Conservation (phyloP, 2,329 filamentous ascomycete genomes). For the Metarhizium guizhouense region DNA sequence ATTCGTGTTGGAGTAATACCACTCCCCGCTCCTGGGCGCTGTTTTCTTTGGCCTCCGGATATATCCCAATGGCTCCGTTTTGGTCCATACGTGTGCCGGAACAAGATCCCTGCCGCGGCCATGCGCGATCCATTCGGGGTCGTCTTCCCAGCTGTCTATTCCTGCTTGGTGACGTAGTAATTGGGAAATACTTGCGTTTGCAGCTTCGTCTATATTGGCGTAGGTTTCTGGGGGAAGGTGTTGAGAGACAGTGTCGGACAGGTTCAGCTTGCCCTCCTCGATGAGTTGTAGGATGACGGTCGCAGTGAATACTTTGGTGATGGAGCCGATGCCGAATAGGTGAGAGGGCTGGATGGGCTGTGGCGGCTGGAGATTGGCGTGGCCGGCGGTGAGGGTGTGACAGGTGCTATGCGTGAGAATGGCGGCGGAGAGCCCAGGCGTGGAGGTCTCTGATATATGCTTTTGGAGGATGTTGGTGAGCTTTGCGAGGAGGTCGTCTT, state of each 20-base stretch:
- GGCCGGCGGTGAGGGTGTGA: slow-evolving; percentile 5
- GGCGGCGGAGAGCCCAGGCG: slow-evolving; percentile 7
- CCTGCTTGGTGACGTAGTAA: slow-evolving; percentile 8
- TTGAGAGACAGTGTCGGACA: slow-evolving; percentile 6
- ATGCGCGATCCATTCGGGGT: slow-evolving; percentile 6
- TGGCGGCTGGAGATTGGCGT: not conserved
- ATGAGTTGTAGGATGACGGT: slow-evolving; percentile 9
- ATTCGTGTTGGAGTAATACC: slow-evolving; percentile 9
- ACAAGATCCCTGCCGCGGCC: slow-evolving; percentile 7
- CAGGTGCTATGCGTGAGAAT: slow-evolving; percentile 1
- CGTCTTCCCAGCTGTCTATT: slow-evolving; percentile 11
- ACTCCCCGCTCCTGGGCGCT: slow-evolving; percentile 7
- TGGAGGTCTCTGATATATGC: not conserved
- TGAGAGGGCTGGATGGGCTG: slow-evolving; percentile 4
- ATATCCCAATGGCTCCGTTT: slow-evolving; percentile 9
- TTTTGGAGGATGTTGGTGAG: not conserved
- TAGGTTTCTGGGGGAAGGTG: slow-evolving; percentile 4
- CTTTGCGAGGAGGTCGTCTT: not conserved
- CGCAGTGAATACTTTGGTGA: slow-evolving; percentile 10
- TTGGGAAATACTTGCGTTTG: slow-evolving; percentile 1
- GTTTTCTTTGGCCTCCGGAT: slow-evolving; percentile 8
- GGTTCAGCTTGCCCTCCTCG: slow-evolving; percentile 7
- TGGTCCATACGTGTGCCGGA: slow-evolving; percentile 7
- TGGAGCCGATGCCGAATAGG: slow-evolving; percentile 10
- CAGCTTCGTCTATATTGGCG: slow-evolving; percentile 6